Evolutionary conservation across 2,329 filamentous ascomycete genomes (phyloP), one percentile per base, ranked within the genome.

Genomic region (Arachnomyces sp.): DNA sequence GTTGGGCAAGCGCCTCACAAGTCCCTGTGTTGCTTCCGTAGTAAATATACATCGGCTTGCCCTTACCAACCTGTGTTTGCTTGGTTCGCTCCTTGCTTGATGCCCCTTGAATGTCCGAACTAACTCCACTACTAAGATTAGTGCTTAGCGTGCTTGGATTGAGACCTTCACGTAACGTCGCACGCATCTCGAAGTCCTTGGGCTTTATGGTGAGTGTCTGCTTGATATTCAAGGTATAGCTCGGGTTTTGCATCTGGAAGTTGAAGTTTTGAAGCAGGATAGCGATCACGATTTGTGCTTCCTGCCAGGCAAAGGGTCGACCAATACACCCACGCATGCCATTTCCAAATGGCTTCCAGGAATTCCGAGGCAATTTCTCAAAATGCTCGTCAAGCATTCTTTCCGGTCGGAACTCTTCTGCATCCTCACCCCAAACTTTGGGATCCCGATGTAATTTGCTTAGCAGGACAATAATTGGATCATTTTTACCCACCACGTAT

Each of bases 331-430:
- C 80, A 39, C 84, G 67, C 46, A 74, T 69, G 1, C 84, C 84
- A 43, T 84, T 83, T 1, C 84, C 85, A 50, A 88, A 89, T 3
- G 84, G 82, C 61, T 84, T 84, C 79, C 77, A 83, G 25, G 72
- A 69, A 47, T 78, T 77, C 34, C 74, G 75, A 21, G 75, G 79
- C 28, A 83, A 66, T 30, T 75, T 74, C 44, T 77, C 74, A 51
- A 86, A 87, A 16, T 74, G 70, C 11, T 80, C 81, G 30, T 84
- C 79, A 0, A 81, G 61, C 81, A 87, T n/a, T n/a, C n/a, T n/a
- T n/a, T n/a, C n/a, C n/a, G n/a, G n/a, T n/a, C n/a, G n/a, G n/a
- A n/a, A n/a, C n/a, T n/a, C n/a, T n/a, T n/a, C n/a, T n/a, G n/a
- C n/a, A n/a, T n/a, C n/a, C n/a, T n/a, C n/a, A n/a, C n/a, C n/a